A percentile compares a stretch with the other conserved stretches of the same genome.
Conservation (phyloP, 495 filamentous ascomycete genomes). For the Beverwykella pulmonaria region DNA sequence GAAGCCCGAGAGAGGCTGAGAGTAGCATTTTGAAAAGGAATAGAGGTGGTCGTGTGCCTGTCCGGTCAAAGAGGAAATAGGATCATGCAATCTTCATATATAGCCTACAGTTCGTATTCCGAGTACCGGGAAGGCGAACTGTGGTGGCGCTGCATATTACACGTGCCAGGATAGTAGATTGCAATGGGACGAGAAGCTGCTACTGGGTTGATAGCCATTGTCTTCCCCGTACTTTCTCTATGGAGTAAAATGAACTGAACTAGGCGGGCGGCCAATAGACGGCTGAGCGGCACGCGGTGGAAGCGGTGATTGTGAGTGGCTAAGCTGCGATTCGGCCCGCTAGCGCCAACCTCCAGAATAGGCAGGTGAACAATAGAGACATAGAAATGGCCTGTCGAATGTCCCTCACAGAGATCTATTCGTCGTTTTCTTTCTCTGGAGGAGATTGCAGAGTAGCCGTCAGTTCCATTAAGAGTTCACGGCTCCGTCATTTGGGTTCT, state of each 20-base stretch:
- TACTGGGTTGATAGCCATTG: neutral
- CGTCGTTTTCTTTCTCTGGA: neutral
- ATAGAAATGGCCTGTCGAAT: neutral
- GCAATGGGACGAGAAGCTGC: conserved; percentile 2
- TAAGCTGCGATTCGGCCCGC: neutral
- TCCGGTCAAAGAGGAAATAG: neutral
- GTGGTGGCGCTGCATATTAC: conserved; percentile 4
- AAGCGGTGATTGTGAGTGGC: neutral
- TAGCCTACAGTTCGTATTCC: neutral
- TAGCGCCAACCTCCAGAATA: neutral
- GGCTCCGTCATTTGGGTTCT: too few relatives aligned
- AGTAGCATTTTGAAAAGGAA: conserved; percentile 16
- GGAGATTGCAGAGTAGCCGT: too few relatives aligned
- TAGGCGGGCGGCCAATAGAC: neutral
- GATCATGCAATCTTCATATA: conserved; percentile 13
- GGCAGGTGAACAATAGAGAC: neutral
- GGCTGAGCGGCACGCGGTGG: neutral
- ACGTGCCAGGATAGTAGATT: conserved; percentile 18
- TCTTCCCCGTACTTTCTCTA: neutral
- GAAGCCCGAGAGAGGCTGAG: neutral
- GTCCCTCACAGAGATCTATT: neutral
- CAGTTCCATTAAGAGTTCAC: too few relatives aligned
- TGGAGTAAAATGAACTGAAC: neutral
- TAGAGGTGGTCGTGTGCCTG: conserved; percentile 12
- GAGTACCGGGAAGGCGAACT: neutral